These are phyloP conservation scores for Panicum virgatum DNA, from an alignment of 202 grass and related monocot genomes.

Conservation along the genomic window DNA sequence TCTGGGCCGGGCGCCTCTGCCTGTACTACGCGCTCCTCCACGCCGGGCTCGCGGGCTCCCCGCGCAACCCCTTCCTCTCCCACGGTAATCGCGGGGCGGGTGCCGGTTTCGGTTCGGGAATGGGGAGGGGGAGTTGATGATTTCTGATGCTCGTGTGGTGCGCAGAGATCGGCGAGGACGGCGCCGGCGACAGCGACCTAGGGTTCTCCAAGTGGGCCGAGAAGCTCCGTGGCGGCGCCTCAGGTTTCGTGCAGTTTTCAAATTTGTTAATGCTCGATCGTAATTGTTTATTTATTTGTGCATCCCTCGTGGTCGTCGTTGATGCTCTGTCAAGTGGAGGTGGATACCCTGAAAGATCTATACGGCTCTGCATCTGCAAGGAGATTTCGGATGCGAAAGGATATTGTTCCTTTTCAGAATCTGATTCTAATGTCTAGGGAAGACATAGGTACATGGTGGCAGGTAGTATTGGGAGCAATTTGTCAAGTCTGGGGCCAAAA, in stretches of 20 bases:
- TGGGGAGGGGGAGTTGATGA: neutral
- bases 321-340: neutral
- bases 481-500: neutral
- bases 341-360: neutral
- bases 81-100: constrained; percentile 34
- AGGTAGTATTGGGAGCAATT: neutral
- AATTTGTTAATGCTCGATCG: neutral
- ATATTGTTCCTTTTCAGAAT: constrained; percentile 24
- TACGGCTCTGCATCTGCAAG: neutral
- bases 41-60: constrained; percentile 75
- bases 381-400: constrained; percentile 25
- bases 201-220: constrained; percentile 75
- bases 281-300: neutral
- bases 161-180: constrained; percentile 52
- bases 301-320: neutral
- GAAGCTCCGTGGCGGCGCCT: constrained; percentile 57
- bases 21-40: constrained; percentile 91
- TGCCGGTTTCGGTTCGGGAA: neutral
- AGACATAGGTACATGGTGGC: constrained; percentile 19
- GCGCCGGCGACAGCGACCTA: constrained; percentile 60
- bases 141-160: neutral
- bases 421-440: constrained; percentile 21
- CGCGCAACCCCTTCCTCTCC: constrained; percentile 74
- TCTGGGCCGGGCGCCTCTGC: constrained; percentile 82
- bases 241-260: constrained; percentile 52